Evolutionary conservation across 331 rosid species (phyloP), one percentile per base, ranked within the genome.

Genomic region (Prunus yedoensis): DNA sequence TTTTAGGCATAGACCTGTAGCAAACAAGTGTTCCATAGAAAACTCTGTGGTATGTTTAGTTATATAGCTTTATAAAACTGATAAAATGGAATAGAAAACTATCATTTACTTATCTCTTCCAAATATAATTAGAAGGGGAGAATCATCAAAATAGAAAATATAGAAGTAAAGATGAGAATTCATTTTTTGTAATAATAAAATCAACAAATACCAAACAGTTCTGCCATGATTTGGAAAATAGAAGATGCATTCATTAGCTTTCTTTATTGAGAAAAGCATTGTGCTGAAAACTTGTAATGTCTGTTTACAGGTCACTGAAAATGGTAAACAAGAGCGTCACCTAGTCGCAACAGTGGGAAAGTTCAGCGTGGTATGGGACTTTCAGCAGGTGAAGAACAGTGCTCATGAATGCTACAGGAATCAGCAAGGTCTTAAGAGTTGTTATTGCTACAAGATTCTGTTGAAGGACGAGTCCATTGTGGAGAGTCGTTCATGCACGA

Each of bases 401-500:
- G 92, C 87, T 50, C 98, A 93, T 66, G 89, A 80, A 32, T 93
- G 98, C 74, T 91, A 93, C 82, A 59, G 89, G 78, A 93, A 88
- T 81, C 96, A 89, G 80, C 89, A 93, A 89, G 98, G 98, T 20
- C 91, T 91, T 73, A 93, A 90, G 81, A 88, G 96, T 85, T 92
- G 97, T 77, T 92, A 92, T 81, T 92, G 96, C 72, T 90, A 92
- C 70, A 93, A 94, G 89, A 94, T 88, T 57, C 74, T 94, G 49
- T 63, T 94, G 83, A 94, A 94, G 87, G 97, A 94, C 23, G 98
- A 94, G 60, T 91, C 98, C 35, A 91, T 94, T n/a, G 86, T 94
- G 0, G 94, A 94, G 81, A 88, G 94, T 23, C 94, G 97, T 94
- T 94, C 81, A 94, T 94, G 98, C 96, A 94, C 11, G 97, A 94